Evolutionary conservation across 169 alveolate genomes (phyloP).

Genomic region (Plasmodium ovale): DNA sequence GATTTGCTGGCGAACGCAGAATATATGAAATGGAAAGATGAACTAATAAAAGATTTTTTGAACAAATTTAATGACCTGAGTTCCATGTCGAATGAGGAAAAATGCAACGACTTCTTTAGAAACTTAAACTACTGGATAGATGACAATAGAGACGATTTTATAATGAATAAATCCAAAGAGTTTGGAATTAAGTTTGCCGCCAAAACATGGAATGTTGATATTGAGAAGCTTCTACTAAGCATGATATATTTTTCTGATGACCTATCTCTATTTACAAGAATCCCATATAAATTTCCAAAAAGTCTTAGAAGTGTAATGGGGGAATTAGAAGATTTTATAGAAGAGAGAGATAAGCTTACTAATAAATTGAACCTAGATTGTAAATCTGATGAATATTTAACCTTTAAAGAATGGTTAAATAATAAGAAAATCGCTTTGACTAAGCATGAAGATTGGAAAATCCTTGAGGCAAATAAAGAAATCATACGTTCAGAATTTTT

Average conservation of each 20-base stretch:
- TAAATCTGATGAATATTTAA: background rate
- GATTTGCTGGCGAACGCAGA: background rate
- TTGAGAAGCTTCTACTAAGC: background rate
- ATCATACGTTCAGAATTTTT: background rate
- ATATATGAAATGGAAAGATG: conserved; percentile 1
- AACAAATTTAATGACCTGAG: background rate
- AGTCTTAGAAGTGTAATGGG: conserved; percentile 3
- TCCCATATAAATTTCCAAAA: conserved; percentile 13
- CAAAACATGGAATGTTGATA: background rate
- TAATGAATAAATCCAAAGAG: background rate
- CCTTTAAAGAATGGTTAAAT: background rate
- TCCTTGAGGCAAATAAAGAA: background rate
- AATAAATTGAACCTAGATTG: conserved; percentile 11
- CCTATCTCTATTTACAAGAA: conserved; percentile 2
- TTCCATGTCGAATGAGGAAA: background rate
- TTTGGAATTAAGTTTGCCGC: conserved; percentile 4
- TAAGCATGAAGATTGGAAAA: background rate
- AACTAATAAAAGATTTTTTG: background rate
- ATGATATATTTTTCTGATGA: background rate
- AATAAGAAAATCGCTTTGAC: background rate
- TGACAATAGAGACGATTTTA: conserved; percentile 9
- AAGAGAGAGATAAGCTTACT: background rate
- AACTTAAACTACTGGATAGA: conserved; percentile 19
- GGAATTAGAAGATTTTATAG: conserved; percentile 6
- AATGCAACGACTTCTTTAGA: background rate